Percentiles rank a stretch among this genome's conserved stretches.
phyloP scores from a whole-genome alignment of 257 asterid species.

The Nicotiana otophora region DNA sequence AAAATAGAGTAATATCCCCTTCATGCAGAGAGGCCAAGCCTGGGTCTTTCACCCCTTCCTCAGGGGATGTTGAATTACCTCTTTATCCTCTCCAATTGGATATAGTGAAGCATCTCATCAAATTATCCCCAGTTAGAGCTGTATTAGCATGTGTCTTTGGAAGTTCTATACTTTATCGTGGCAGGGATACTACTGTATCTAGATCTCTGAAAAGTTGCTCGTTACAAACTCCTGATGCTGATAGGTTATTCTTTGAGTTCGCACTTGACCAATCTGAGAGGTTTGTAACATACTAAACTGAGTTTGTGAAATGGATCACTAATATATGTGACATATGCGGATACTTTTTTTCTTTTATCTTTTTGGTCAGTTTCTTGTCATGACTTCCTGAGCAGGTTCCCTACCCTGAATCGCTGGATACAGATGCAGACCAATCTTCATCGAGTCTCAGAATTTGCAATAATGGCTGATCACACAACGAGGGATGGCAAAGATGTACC shows the following conservation, averaged over 20 bases:
- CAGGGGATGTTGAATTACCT: constrained; percentile 84
- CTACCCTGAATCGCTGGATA: constrained; percentile 96
- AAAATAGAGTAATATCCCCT: constrained; percentile 65
- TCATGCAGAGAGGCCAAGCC: constrained; percentile 83
- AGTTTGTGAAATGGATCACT: constrained; percentile 15
- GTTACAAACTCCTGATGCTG: constrained; percentile 60
- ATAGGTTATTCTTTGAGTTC: constrained; percentile 80
- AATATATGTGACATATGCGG: constrained; percentile 7
- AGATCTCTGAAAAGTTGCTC: constrained; percentile 60
- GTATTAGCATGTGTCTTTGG: constrained; percentile 97
- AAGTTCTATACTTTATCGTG: constrained; percentile 77
- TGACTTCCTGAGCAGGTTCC: constrained; percentile 55
- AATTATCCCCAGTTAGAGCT: constrained; percentile 91
- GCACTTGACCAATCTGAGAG: constrained; percentile 98
- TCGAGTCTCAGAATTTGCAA: constrained; percentile 90
- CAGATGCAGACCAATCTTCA: constrained; percentile 98
- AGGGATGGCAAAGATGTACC: constrained; percentile 40
- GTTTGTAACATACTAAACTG: constrained; percentile 37
- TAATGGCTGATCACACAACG: constrained; percentile 54
- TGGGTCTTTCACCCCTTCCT: constrained; percentile 69
- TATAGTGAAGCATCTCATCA: constrained; percentile 86
- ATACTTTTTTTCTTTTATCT: neutral
- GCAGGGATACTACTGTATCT: constrained; percentile 65
- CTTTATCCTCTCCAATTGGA: constrained; percentile 89
- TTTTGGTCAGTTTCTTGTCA: constrained; percentile 1